Conservation (phyloP, 805 yeast species). For the Lipomyces lipofer region DNA sequence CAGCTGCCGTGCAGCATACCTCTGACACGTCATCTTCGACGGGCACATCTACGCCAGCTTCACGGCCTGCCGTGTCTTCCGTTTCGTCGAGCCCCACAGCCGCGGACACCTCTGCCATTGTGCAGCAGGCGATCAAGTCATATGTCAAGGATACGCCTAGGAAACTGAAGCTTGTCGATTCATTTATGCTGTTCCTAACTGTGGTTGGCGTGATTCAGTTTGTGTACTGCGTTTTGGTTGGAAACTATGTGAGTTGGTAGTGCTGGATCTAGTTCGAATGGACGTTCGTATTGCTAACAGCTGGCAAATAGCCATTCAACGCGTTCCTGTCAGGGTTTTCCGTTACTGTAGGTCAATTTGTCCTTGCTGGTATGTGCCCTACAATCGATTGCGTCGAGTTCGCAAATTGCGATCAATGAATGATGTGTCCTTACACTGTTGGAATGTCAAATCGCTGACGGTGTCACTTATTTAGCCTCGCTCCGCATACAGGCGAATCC, state of each 20-base stretch:
- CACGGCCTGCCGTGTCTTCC: background rate
- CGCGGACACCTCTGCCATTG: conserved; percentile 18
- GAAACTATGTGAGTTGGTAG: conserved; percentile 64
- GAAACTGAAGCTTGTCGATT: conserved; percentile 62
- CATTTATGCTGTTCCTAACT: conserved; percentile 73
- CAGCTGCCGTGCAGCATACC: background rate
- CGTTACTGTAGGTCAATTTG: conserved; percentile 93
- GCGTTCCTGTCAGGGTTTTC: conserved; percentile 93
- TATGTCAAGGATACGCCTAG: conserved; percentile 24
- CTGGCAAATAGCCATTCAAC: conserved; percentile 75
- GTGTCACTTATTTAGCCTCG: conserved; percentile 46
- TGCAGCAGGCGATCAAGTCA: conserved; percentile 11
- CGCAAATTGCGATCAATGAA: conserved; percentile 3
- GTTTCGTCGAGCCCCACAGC: conserved; percentile 6
- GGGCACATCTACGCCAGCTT: background rate
- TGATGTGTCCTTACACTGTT: background rate
- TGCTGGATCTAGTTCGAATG: background rate
- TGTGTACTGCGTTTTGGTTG: conserved; percentile 69
- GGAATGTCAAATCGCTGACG: background rate
- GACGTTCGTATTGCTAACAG: background rate
- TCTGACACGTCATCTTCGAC: background rate
- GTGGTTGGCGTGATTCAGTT: conserved; percentile 76
- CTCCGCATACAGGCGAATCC: conserved; percentile 70
- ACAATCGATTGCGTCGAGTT: too few species aligned
- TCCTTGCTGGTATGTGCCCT: conserved; percentile 55